Evolutionary conservation across 176 grass and related monocot species (phyloP).

Genomic region (Leersia perrieri): DNA sequence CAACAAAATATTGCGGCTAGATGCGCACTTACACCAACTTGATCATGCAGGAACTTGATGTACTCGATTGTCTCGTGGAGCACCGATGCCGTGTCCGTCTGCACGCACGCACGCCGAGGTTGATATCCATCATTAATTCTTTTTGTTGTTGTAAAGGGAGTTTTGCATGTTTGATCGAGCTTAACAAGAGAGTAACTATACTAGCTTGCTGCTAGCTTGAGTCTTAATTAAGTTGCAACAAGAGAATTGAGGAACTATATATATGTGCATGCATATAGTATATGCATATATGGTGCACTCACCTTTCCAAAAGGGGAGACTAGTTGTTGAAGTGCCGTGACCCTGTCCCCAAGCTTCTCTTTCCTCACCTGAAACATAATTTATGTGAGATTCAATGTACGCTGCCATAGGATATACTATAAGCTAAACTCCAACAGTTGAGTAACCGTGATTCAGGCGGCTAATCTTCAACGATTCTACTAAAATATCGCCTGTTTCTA

Average conservation of each 20-base stretch:
- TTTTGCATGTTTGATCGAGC: neutral
- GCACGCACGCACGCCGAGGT: constrained; percentile 26
- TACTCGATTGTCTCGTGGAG: constrained; percentile 97
- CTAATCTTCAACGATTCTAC: neutral
- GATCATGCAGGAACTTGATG: constrained; percentile 94
- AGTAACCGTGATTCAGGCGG: too few species aligned
- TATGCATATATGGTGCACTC: constrained; percentile 8
- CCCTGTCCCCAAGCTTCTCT: constrained; percentile 96
- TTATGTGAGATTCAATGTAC: neutral
- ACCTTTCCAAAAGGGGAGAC: constrained; percentile 99
- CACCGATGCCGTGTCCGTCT: constrained; percentile 99
- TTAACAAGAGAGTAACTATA: constrained; percentile 11
- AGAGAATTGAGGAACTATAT: constrained; percentile 24
- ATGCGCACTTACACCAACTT: constrained; percentile 88
- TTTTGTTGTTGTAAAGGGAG: neutral
- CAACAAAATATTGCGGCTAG: neutral
- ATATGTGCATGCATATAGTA: constrained; percentile 7
- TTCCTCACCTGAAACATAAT: constrained; percentile 78
- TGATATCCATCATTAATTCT: constrained; percentile 6
- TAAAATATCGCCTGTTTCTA: too few species aligned
- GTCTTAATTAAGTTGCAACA: too few species aligned
- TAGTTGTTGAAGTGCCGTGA: constrained; percentile 96
- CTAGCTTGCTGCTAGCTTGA: too few species aligned
- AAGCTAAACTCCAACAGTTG: too few species aligned
- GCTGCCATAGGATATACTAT: too few species aligned